These are phyloP conservation scores for Saturnispora bothae DNA, from an alignment of 805 yeast genomes.

Conservation along the genomic window DNA sequence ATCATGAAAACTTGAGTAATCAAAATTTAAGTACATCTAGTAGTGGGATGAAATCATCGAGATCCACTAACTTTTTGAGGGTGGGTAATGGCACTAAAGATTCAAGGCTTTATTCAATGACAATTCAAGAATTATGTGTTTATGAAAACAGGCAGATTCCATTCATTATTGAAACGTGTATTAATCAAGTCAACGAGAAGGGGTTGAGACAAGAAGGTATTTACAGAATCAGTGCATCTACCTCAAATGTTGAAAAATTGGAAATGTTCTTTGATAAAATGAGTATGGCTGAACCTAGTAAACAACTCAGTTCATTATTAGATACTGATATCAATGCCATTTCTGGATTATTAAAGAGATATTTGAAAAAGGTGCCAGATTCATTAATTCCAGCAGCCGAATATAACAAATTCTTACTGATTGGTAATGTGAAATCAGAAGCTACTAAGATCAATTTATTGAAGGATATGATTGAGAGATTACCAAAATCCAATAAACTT, in stretches of 20 bases:
- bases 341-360: constrained; percentile 78
- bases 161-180: constrained; percentile 56
- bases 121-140: constrained; percentile 53
- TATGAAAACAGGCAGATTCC: constrained; percentile 62
- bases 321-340: constrained; percentile 69
- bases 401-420: constrained; percentile 57
- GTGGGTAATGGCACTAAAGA: constrained; percentile 6
- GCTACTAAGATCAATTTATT: constrained; percentile 33
- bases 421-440: constrained; percentile 29
- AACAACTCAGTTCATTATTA: constrained; percentile 17
- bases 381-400: constrained; percentile 67
- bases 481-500: constrained; percentile 61
- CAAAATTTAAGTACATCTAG: background rate
- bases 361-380: constrained; percentile 71
- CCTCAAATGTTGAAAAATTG: constrained; percentile 45
- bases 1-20: background rate
- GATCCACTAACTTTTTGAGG: constrained; percentile 38
- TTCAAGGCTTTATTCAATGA: constrained; percentile 29
- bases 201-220: constrained; percentile 80
- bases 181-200: constrained; percentile 64
- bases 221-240: constrained; percentile 81
- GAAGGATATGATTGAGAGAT: constrained; percentile 31
- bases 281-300: constrained; percentile 22
- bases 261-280: constrained; percentile 27
- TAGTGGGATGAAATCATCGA: constrained; percentile 34